Percentiles rank a stretch among this genome's conserved stretches.
Evolutionary conservation across 1,284 basidiomycete genomes (phyloP).

Genomic region (Tetrapyrgos nigripes): DNA sequence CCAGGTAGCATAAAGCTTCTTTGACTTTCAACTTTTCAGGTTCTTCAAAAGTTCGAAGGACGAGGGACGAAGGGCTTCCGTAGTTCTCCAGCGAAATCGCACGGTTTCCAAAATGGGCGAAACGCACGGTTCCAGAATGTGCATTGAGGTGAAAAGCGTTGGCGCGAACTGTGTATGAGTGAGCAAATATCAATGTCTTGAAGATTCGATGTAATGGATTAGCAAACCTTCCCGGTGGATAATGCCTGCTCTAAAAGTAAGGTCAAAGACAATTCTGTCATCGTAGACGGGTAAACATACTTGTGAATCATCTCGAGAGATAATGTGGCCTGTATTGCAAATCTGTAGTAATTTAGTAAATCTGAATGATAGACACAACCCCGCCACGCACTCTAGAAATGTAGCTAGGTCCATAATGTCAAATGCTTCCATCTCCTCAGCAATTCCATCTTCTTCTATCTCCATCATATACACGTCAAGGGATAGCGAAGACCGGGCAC

Average conservation of each 20-base stretch:
- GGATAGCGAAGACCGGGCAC: slow-evolving; percentile 44
- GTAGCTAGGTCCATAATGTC: slow-evolving; percentile 79
- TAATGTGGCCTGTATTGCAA: slow-evolving; percentile 74
- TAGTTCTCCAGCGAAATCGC: slow-evolving; percentile 72
- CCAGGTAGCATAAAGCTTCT: slow-evolving; percentile 75
- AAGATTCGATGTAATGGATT: background rate
- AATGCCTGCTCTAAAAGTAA: slow-evolving; percentile 49
- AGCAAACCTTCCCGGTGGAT: slow-evolving; percentile 68
- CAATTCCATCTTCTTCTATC: slow-evolving; percentile 50
- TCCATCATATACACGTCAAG: slow-evolving; percentile 60
- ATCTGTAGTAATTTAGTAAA: slow-evolving; percentile 42
- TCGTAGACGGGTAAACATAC: slow-evolving; percentile 36
- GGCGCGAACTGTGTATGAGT: slow-evolving; percentile 58
- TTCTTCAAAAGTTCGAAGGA: slow-evolving; percentile 65
- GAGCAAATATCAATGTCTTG: slow-evolving; percentile 6
- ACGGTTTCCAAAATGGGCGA: slow-evolving; percentile 81
- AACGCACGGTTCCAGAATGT: slow-evolving; percentile 68
- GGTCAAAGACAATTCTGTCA: background rate
- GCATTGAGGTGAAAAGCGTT: slow-evolving; percentile 77
- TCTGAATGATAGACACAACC: background rate
- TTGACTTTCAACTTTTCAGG: slow-evolving; percentile 70
- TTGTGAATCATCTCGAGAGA: slow-evolving; percentile 72
- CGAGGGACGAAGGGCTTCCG: slow-evolving; percentile 71
- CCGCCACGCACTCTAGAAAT: slow-evolving; percentile 65
- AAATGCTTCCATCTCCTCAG: slow-evolving; percentile 61